A percentile compares a stretch with the other conserved stretches of the same genome.
Evolutionary conservation across 306 rosid genomes (phyloP).

Genomic region (Prunus mume): DNA sequence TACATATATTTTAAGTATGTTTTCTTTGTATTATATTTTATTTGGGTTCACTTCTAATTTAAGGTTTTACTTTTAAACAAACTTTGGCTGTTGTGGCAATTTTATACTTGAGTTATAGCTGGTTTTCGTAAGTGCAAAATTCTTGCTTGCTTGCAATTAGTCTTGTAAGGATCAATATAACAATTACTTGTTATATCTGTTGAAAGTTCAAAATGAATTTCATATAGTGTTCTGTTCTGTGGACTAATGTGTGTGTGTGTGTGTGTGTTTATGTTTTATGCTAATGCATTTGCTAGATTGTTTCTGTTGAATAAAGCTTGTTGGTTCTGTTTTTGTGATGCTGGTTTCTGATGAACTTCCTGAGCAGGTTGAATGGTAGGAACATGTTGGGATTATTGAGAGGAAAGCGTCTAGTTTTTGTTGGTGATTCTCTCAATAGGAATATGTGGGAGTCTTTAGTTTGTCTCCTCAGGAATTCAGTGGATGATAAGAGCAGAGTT

Average conservation of each 20-base stretch:
- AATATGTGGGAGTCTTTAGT: conserved; percentile 32
- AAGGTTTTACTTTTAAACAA: not conserved
- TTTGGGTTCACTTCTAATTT: not conserved
- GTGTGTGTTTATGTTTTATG: not conserved
- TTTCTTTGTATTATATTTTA: not conserved
- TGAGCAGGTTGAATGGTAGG: conserved; percentile 23
- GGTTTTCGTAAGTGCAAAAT: not conserved
- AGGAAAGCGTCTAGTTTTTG: conserved; percentile 25
- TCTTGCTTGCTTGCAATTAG: not conserved
- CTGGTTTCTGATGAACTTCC: not conserved
- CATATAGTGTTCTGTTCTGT: not conserved
- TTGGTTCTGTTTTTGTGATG: conserved; percentile 2
- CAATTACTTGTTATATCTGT: not conserved
- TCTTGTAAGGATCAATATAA: not conserved
- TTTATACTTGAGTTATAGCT: not conserved
- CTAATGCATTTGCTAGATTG: not conserved
- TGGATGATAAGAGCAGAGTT: conserved; percentile 19
- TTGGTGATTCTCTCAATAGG: conserved; percentile 31
- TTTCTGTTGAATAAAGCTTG: not conserved
- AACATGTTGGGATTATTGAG: conserved; percentile 22
- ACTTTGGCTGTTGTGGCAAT: not conserved
- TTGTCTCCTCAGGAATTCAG: conserved; percentile 19
- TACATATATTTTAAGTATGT: not conserved
- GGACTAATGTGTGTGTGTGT: not conserved
- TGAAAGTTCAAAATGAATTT: not conserved